phyloP scores from a whole-genome alignment of 345 rosid species.

The Pistacia atlantica region DNA sequence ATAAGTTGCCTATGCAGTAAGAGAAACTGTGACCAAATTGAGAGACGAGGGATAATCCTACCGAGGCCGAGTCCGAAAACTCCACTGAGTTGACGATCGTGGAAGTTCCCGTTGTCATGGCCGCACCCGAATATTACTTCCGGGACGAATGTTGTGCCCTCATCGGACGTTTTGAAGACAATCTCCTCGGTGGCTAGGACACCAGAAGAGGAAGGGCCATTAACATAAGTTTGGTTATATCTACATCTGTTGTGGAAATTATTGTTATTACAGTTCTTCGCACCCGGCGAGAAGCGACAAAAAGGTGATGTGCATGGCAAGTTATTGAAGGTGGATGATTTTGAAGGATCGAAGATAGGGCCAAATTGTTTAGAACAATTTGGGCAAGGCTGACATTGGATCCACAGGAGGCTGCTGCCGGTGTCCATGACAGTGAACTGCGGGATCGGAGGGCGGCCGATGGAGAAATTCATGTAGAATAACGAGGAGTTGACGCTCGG shows the following conservation, averaged over 20 bases:
- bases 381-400: constrained; percentile 52
- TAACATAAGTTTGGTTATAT: constrained; percentile 36
- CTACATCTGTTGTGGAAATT: constrained; percentile 28
- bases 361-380: constrained; percentile 26
- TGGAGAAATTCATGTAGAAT: constrained; percentile 48
- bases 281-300: constrained; percentile 28
- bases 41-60: constrained; percentile 36
- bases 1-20: constrained; percentile 51
- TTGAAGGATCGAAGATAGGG: constrained; percentile 45
- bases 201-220: constrained; percentile 42
- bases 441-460: constrained; percentile 62
- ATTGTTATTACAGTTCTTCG: not conserved
- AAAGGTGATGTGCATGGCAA: constrained; percentile 34
- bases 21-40: constrained; percentile 57
- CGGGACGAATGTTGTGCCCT: constrained; percentile 23
- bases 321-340: constrained; percentile 43
- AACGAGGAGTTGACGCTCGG: constrained; percentile 19
- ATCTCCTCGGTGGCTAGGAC: constrained; percentile 48
- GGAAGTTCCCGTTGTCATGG: constrained; percentile 35
- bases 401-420: constrained; percentile 66
- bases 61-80: constrained; percentile 51
- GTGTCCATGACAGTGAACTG: constrained; percentile 59
- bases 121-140: constrained; percentile 56
- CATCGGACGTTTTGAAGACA: constrained; percentile 40
- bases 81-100: constrained; percentile 38